Evolutionary conservation across 1,284 basidiomycete species (phyloP), one percentile per base, ranked within the genome.

Genomic region (Takashimella koratensis): DNA sequence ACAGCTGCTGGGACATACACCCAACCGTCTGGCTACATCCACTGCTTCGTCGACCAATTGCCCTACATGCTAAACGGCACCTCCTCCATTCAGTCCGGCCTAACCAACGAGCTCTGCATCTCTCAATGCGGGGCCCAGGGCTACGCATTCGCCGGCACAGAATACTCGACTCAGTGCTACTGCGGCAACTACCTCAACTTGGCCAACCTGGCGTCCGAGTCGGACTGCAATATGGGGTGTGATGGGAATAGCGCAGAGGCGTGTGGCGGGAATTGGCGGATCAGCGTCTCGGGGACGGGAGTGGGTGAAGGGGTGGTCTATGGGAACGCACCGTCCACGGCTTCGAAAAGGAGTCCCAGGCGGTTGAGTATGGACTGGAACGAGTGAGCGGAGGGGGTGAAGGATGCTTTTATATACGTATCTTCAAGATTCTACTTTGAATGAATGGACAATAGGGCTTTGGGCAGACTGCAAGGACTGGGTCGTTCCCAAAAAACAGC

Each of bases 11-110:
- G 54, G 51, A 52, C 40, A 51, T 56, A 43, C 39, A 39, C 55
- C 54, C 56, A 66, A 62, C 66, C 40, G 67, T 66, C 51, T 72
- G 70, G 71, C 52, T 46, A 57, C 23, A 58, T 69, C 49, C 70
- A 70, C 41, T 74, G 71, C 53, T 64, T 64, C 25, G 46, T 66
- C 56, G 68, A 70, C 54, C 40, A 44, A 25, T 43, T 43, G 4
- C 23, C 52, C 22, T 59, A 64, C 40, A 49, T 54, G 13, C 48
- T 63, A 6, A 44, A 43, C 30, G 52, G 54, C n/a, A 47, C 45
- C 21, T 54, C 45, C 30, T 57, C 59, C 58, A 46, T 53, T 22
- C 47, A 51, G 19, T 42, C 40, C 22, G 20, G 42, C 25, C 54
- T 59, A 56, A 57, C 57, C 40, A 53, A 55, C 45, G 42, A n/a